Percentiles rank a stretch among this genome's conserved stretches.
Evolutionary conservation across 2,329 filamentous ascomycete genomes (phyloP).

Genomic region (Thelonectria discophora): DNA sequence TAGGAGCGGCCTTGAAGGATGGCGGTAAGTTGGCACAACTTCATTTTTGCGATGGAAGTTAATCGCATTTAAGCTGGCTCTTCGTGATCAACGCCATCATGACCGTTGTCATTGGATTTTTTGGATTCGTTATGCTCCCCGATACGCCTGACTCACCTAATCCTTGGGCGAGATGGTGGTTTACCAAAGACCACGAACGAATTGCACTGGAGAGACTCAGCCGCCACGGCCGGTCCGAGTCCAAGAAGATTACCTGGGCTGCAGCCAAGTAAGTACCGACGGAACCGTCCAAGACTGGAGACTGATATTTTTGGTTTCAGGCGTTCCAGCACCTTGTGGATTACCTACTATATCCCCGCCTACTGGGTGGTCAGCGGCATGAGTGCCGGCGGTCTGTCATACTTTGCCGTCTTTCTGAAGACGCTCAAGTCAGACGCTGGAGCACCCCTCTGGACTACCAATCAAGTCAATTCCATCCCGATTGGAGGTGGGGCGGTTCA

Average conservation of each 20-base stretch:
- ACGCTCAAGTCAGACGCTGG: constrained; percentile 36
- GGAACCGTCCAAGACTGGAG: background rate
- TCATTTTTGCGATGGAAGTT: background rate
- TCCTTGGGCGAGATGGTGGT: constrained; percentile 42
- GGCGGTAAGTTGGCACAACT: constrained; percentile 44
- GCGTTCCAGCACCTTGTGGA: constrained; percentile 42
- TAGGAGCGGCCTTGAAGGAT: constrained; percentile 49
- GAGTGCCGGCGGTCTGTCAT: constrained; percentile 27
- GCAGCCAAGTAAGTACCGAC: constrained; percentile 32
- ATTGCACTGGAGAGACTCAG: constrained; percentile 44
- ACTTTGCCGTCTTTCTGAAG: constrained; percentile 48
- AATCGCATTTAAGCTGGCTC: constrained; percentile 1
- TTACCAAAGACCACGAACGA: constrained; percentile 39
- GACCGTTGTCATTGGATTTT: constrained; percentile 16
- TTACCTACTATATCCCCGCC: constrained; percentile 38
- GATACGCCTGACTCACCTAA: constrained; percentile 26
- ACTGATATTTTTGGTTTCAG: background rate
- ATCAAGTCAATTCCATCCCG: constrained; percentile 61
- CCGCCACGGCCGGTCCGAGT: constrained; percentile 29
- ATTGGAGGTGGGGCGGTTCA: constrained; percentile 51
- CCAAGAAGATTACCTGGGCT: constrained; percentile 40
- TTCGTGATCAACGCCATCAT: constrained; percentile 17
- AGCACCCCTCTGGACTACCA: constrained; percentile 42
- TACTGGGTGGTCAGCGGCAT: constrained; percentile 27
- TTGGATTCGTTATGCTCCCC: constrained; percentile 22